A percentile compares a stretch with the other conserved stretches of the same genome.
Conservation (phyloP, 768 basidiomycete species). For the Podaxis mareebaensis region DNA sequence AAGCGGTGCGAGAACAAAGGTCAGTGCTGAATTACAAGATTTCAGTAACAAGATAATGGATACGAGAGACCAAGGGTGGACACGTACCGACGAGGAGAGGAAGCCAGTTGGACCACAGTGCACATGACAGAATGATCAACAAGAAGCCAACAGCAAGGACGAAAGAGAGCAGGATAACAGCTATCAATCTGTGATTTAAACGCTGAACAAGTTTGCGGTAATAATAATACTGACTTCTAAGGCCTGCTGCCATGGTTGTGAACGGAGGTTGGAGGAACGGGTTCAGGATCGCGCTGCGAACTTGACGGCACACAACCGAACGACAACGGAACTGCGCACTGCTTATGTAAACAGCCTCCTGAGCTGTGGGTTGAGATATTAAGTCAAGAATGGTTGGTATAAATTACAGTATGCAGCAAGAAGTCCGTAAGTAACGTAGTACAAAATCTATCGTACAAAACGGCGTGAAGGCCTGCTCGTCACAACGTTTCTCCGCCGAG, state of each 20-base stretch:
- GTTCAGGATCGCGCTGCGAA: constrained; percentile 1
- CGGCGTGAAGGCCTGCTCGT: constrained; percentile 10
- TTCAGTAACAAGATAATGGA: constrained; percentile 1
- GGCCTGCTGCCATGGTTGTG: constrained; percentile 59
- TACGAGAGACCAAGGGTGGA: background rate
- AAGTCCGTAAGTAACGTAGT: constrained; percentile 3
- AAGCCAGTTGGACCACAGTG: constrained; percentile 95
- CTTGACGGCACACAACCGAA: background rate
- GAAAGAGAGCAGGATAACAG: constrained; percentile 95
- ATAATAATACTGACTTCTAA: constrained; percentile 58
- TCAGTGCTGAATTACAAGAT: constrained; percentile 64
- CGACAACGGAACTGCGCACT: background rate
- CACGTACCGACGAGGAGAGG: constrained; percentile 91
- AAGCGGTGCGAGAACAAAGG: constrained; percentile 92
- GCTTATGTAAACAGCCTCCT: background rate
- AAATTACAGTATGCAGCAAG: background rate
- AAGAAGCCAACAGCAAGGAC: constrained; percentile 98
- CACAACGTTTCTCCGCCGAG: constrained; percentile 8
- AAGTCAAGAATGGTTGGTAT: background rate
- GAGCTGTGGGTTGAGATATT: background rate
- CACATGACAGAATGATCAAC: constrained; percentile 95
- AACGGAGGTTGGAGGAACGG: constrained; percentile 12
- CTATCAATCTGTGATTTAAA: constrained; percentile 40
- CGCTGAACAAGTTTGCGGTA: background rate
- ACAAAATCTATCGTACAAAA: constrained; percentile 13